A percentile compares a stretch with the other conserved stretches of the same genome.
phyloP scores from a whole-genome alignment of 352 stramenopile species.

The Phytophthora tubulina region DNA sequence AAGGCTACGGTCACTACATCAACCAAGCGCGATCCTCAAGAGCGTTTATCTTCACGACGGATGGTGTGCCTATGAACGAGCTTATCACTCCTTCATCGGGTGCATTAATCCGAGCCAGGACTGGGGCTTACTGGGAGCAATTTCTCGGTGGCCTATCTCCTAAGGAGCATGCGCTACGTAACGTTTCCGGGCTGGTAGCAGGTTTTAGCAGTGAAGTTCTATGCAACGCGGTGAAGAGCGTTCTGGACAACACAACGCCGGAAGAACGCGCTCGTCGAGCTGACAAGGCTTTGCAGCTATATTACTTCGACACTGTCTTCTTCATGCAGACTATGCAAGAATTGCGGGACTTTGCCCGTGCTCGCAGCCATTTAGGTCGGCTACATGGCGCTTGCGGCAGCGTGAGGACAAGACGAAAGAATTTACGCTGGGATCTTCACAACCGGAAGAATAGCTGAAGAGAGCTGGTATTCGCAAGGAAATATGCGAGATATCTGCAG shows the following conservation, averaged over 20 bases:
- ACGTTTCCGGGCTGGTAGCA: slow-evolving; percentile 51
- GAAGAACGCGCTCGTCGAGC: slow-evolving; percentile 42
- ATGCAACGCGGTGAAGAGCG: slow-evolving; percentile 46
- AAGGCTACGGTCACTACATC: slow-evolving; percentile 71
- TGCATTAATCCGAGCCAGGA: slow-evolving; percentile 39
- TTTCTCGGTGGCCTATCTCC: slow-evolving; percentile 45
- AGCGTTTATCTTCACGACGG: slow-evolving; percentile 57
- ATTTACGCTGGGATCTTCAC: background rate
- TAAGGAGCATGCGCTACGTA: slow-evolving; percentile 37
- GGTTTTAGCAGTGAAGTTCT: slow-evolving; percentile 40
- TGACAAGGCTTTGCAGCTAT: slow-evolving; percentile 53
- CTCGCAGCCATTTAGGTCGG: slow-evolving; percentile 20
- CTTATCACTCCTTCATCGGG: slow-evolving; percentile 37
- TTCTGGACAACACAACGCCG: slow-evolving; percentile 40
- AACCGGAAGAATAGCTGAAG: too few relatives aligned
- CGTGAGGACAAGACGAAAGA: slow-evolving; percentile 7
- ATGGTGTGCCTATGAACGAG: slow-evolving; percentile 64
- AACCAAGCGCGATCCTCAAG: slow-evolving; percentile 63
- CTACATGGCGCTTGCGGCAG: slow-evolving; percentile 24
- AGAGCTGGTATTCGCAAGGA: too few relatives aligned
- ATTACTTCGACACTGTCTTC: slow-evolving; percentile 68
- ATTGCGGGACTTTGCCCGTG: slow-evolving; percentile 44
- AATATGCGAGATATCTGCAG: too few relatives aligned
- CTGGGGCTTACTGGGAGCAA: slow-evolving; percentile 30
- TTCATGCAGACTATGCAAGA: slow-evolving; percentile 64